Conservation (phyloP, 371 early-diverging fungal genomes). For the Mortierella sp. region DNA sequence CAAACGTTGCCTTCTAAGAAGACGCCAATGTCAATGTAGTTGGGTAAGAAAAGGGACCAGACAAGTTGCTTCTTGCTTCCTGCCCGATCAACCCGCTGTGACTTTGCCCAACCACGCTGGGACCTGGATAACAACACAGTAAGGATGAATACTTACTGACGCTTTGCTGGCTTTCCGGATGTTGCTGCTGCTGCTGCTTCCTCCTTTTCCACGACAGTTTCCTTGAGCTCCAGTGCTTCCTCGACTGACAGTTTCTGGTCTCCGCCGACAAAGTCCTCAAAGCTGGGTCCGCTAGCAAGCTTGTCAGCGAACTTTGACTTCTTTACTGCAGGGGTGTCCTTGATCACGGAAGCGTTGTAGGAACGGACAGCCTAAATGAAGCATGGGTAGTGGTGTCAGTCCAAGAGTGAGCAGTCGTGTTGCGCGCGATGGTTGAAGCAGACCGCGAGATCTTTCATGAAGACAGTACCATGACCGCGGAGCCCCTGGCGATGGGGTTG, state of each 20-base stretch:
- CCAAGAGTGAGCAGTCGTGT: neutral
- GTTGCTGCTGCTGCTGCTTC: conserved; percentile 46
- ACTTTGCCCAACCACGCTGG: too few relatives aligned
- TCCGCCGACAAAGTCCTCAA: conserved; percentile 79
- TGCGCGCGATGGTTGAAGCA: neutral
- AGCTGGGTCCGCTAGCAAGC: conserved; percentile 67
- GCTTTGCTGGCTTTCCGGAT: conserved; percentile 34
- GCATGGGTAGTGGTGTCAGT: neutral
- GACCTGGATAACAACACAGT: too few relatives aligned
- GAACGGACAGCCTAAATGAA: conserved; percentile 16
- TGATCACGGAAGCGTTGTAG: conserved; percentile 49
- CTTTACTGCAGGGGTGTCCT: conserved; percentile 31
- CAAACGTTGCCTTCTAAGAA: conserved; percentile 73
- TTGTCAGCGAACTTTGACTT: conserved; percentile 64
- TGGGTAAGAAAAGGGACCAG: conserved; percentile 1
- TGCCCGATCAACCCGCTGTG: too few relatives aligned
- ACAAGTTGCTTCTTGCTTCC: neutral
- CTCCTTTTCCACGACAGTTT: conserved; percentile 60
- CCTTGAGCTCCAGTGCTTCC: conserved; percentile 74
- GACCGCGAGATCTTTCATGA: neutral
- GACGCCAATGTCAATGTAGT: too few relatives aligned
- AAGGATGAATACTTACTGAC: conserved; percentile 27
- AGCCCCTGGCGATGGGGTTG: conserved; percentile 18
- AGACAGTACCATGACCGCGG: conserved; percentile 36
- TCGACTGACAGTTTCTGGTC: conserved; percentile 66